phyloP scores from a whole-genome alignment of 768 basidiomycete species.

The Auricularia heimuer region DNA sequence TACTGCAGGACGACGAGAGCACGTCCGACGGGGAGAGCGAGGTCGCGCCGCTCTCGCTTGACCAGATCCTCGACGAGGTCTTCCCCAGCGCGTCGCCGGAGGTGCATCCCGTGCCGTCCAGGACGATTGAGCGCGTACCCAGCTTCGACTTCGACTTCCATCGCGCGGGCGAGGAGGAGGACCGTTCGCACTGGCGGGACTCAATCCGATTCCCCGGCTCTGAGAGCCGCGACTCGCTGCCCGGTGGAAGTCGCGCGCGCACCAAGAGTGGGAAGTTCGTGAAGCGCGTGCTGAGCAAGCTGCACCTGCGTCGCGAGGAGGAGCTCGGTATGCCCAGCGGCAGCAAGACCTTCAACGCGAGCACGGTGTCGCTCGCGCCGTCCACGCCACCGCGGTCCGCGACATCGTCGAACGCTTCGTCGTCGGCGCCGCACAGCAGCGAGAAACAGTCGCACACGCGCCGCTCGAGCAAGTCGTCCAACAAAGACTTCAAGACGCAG shows the following conservation, averaged over 20 bases:
- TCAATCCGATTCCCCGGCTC: not conserved
- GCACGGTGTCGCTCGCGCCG: slow-evolving; percentile 1
- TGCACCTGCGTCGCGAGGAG: not conserved
- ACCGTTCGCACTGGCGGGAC: not conserved
- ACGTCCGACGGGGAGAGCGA: not conserved
- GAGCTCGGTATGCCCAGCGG: not conserved
- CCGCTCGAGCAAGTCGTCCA: not conserved
- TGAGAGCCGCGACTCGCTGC: not conserved
- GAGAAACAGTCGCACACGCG: not conserved
- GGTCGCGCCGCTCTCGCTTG: not conserved
- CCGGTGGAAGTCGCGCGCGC: not conserved
- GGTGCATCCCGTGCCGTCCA: not conserved
- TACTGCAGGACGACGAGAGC: not conserved
- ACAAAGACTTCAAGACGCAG: not conserved
- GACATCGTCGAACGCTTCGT: not conserved
- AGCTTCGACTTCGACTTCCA: not conserved
- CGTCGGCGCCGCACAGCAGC: not conserved
- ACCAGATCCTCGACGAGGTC: slow-evolving; percentile 1
- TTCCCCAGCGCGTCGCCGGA: not conserved
- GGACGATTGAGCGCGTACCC: not conserved
- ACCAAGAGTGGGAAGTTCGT: not conserved
- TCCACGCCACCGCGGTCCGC: not conserved
- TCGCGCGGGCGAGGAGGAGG: not conserved
- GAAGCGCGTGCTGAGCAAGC: not conserved
- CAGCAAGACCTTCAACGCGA: not conserved